Evolutionary conservation across 1,284 basidiomycete species (phyloP).

Genomic region (Farysia itapuensis): DNA sequence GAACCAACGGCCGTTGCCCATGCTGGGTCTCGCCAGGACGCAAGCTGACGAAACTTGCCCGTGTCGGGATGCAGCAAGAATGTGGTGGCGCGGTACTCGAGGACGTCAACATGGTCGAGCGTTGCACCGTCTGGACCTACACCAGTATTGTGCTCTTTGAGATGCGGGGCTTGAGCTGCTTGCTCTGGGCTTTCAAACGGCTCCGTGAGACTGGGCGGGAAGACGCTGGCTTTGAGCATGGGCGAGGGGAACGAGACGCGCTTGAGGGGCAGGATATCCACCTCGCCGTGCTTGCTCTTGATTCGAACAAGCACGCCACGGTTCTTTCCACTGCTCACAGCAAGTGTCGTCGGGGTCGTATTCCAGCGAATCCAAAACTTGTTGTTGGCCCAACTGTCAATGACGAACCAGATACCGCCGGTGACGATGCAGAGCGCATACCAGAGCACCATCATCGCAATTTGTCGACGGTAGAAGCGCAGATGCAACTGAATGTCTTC

Average conservation of each 20-base stretch:
- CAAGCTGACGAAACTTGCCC: conserved; percentile 23
- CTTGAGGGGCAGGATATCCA: conserved; percentile 29
- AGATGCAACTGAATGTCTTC: conserved; percentile 38
- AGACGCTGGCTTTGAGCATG: conserved; percentile 5
- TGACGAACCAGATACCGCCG: conserved; percentile 31
- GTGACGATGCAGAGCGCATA: conserved; percentile 26
- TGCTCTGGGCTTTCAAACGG: conserved; percentile 11
- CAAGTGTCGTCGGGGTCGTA: conserved; percentile 4
- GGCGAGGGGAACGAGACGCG: conserved; percentile 11
- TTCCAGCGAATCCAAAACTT: conserved; percentile 36
- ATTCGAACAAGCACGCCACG: conserved; percentile 14
- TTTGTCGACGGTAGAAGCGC: conserved; percentile 19
- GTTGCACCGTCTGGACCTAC: background rate
- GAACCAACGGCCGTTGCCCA: conserved; percentile 1
- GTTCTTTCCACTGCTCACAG: conserved; percentile 1
- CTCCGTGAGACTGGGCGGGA: conserved; percentile 9
- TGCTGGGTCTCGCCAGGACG: conserved; percentile 22
- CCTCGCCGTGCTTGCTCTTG: conserved; percentile 34
- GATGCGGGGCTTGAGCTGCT: conserved; percentile 4
- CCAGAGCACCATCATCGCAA: conserved; percentile 19
- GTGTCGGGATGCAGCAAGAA: conserved; percentile 28
- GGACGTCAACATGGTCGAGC: conserved; percentile 12
- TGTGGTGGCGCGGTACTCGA: conserved; percentile 29
- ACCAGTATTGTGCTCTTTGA: too few relatives aligned
- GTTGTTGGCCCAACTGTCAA: conserved; percentile 30